phyloP scores from a whole-genome alignment of 257 asterid species.

The Penstemon eatonii region DNA sequence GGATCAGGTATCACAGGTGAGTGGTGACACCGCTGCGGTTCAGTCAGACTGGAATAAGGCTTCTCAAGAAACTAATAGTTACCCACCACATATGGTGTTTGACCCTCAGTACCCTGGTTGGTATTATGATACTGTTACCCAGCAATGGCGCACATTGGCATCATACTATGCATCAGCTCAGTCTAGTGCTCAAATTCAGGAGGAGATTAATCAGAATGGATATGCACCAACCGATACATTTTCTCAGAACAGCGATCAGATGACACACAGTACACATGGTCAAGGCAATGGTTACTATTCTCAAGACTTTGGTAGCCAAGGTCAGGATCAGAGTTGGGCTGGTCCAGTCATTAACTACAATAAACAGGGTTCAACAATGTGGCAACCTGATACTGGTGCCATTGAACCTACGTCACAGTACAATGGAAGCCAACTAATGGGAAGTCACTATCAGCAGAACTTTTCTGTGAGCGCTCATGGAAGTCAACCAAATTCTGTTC shows the following conservation, averaged over 20 bases:
- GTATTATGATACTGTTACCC: constrained; percentile 75
- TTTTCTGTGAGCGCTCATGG: constrained; percentile 37
- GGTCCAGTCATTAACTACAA: constrained; percentile 45
- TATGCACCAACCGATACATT: constrained; percentile 35
- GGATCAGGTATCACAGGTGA: constrained; percentile 53
- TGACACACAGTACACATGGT: constrained; percentile 26
- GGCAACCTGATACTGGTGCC: constrained; percentile 48
- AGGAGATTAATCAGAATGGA: constrained; percentile 47
- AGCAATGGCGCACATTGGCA: constrained; percentile 73
- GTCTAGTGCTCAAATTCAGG: constrained; percentile 47
- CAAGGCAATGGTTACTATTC: constrained; percentile 26
- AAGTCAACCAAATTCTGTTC: constrained; percentile 39
- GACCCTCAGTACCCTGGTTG: constrained; percentile 95
- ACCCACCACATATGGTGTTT: constrained; percentile 87
- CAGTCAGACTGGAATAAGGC: constrained; percentile 57
- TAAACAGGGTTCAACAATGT: constrained; percentile 41
- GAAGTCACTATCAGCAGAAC: constrained; percentile 40
- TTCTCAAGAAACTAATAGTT: constrained; percentile 49
- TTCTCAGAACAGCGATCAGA: constrained; percentile 40
- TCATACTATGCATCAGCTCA: constrained; percentile 49
- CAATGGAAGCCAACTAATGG: constrained; percentile 41
- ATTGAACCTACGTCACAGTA: constrained; percentile 36
- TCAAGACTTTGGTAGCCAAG: constrained; percentile 40
- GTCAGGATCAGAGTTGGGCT: constrained; percentile 47
- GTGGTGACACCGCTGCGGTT: constrained; percentile 35